Conservation (phyloP, 176 grass and related monocot genomes). For the Saccharum officinarum region DNA sequence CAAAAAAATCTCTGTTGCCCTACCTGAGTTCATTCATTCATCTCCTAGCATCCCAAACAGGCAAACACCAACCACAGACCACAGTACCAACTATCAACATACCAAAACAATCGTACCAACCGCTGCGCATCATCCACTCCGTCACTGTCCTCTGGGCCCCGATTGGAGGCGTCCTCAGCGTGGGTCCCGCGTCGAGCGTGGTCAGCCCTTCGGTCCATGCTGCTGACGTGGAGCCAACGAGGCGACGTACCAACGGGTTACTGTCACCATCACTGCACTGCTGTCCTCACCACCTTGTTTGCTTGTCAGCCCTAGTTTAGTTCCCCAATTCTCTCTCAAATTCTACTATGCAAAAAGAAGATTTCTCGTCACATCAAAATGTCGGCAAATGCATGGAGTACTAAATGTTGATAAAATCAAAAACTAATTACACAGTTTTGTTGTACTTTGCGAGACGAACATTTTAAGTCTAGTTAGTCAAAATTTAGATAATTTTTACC, state of each 20-base stretch:
- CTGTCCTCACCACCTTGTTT: conserved; percentile 7
- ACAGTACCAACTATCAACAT: no score
- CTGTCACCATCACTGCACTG: conserved; percentile 18
- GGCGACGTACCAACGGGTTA: conserved; percentile 11
- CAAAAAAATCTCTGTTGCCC: not conserved
- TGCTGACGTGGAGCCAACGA: conserved; percentile 20
- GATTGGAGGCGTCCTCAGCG: no score
- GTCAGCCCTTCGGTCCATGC: not conserved
- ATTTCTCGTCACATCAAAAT: no score
- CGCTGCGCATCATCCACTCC: not conserved
- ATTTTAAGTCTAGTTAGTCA: no score
- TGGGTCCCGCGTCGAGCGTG: not conserved
- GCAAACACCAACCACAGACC: not conserved
- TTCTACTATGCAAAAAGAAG: no score
- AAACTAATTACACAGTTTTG: no score
- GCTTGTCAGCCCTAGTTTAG: no score
- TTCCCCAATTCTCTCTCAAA: no score
- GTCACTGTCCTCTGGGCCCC: not conserved
- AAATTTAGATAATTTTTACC: no score
- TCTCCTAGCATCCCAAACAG: not conserved
- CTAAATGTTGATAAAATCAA: no score
- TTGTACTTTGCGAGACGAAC: no score
- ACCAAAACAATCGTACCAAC: not conserved
- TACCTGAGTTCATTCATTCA: not conserved
- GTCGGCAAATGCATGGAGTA: no score